These are phyloP conservation scores for Metschnikowia continentalis DNA, from an alignment of 805 yeast genomes.

Conservation along the genomic window DNA sequence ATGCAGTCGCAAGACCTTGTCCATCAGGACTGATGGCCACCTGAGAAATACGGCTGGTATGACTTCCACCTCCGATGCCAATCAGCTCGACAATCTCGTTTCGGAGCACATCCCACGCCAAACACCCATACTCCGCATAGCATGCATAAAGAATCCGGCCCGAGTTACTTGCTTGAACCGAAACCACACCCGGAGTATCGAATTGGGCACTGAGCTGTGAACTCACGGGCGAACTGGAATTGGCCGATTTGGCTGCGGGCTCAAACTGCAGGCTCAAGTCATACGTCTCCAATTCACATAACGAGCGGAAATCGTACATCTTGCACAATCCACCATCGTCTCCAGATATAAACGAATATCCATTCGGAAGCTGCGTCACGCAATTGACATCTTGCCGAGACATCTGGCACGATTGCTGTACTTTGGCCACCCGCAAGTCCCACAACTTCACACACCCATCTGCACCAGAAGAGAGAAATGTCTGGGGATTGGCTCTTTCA, in stretches of 20 bases:
- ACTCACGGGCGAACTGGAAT: constrained; percentile 9
- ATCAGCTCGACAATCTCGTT: constrained; percentile 61
- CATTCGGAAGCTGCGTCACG: constrained; percentile 62
- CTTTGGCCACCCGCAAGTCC: constrained; percentile 47
- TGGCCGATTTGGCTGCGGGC: constrained; percentile 6
- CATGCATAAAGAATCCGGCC: constrained; percentile 74
- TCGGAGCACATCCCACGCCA: constrained; percentile 72
- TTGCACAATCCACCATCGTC: constrained; percentile 73
- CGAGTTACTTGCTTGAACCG: constrained; percentile 67
- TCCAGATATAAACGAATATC: constrained; percentile 67
- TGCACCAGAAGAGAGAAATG: constrained; percentile 60
- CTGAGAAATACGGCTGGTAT: constrained; percentile 55
- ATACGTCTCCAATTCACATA: constrained; percentile 59
- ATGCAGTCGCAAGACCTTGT: constrained; percentile 67
- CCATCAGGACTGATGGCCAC: constrained; percentile 73
- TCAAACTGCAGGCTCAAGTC: constrained; percentile 20
- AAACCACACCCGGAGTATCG: constrained; percentile 65
- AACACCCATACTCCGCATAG: constrained; percentile 70
- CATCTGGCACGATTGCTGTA: constrained; percentile 49
- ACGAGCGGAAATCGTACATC: constrained; percentile 72
- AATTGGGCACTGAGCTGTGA: constrained; percentile 28
- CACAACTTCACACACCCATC: constrained; percentile 66
- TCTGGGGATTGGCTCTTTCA: constrained; percentile 9
- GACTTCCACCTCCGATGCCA: constrained; percentile 46
- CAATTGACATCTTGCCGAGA: constrained; percentile 62